phyloP scores from a whole-genome alignment of 805 yeast species.

The Myxozyma nipponensis region DNA sequence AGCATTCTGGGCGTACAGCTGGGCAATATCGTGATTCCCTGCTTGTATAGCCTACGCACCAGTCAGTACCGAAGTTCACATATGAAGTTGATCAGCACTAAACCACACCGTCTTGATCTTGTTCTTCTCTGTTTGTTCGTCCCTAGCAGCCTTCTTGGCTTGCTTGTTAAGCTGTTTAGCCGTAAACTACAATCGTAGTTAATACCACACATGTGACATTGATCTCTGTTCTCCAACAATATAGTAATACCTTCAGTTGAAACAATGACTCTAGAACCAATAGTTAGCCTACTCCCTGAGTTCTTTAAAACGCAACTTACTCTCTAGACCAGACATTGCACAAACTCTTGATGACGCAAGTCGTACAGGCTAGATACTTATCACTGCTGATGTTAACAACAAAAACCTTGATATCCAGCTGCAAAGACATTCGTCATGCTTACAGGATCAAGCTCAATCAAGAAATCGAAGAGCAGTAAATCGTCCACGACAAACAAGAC shows the following conservation, averaged over 20 bases:
- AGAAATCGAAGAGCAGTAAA: too few species aligned
- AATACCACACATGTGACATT: not conserved
- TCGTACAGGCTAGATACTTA: too few species aligned
- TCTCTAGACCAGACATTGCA: conserved; percentile 46
- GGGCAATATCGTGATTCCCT: conserved; percentile 89
- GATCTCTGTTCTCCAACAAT: not conserved
- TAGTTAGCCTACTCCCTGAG: too few species aligned
- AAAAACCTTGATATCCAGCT: too few species aligned
- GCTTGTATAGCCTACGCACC: conserved; percentile 57
- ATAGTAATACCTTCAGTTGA: conserved; percentile 50
- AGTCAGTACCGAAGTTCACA: not conserved
- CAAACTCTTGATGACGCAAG: too few species aligned
- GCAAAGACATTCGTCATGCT: too few species aligned
- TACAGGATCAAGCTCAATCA: too few species aligned
- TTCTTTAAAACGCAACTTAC: conserved; percentile 37
- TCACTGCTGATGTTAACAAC: too few species aligned
- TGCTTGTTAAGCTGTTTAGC: conserved; percentile 90
- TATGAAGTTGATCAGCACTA: not conserved
- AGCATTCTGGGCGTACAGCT: conserved; percentile 91
- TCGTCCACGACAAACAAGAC: too few species aligned
- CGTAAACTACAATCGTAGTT: conserved; percentile 54
- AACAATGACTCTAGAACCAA: conserved; percentile 52
- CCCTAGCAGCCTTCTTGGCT: conserved; percentile 85
- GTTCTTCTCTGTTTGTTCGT: conserved; percentile 79
- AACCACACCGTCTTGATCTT: conserved; percentile 67